These are phyloP conservation scores for Blastomyces parvus DNA, from an alignment of 2,329 filamentous ascomycete genomes.

Conservation along the genomic window DNA sequence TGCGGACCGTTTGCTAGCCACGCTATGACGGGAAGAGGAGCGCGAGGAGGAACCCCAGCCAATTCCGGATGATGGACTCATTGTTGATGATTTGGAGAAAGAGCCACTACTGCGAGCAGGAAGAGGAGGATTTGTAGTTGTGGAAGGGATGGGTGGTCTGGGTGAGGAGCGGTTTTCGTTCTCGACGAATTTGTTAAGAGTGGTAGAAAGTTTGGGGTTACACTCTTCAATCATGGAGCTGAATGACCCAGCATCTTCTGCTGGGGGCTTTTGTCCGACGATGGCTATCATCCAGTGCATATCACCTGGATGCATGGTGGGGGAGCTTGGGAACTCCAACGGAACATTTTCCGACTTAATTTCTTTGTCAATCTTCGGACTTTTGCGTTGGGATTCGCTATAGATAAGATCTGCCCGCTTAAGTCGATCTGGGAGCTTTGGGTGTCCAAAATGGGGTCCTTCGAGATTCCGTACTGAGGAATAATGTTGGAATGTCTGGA, in stretches of 20 bases:
- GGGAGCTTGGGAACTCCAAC: slow-evolving; percentile 28
- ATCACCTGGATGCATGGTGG: slow-evolving; percentile 29
- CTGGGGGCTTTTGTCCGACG: slow-evolving; percentile 43
- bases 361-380: slow-evolving; percentile 15
- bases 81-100: slow-evolving; percentile 18
- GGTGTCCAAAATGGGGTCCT: slow-evolving; percentile 50
- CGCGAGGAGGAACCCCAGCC: slow-evolving; percentile 30
- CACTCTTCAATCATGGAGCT: slow-evolving; percentile 44
- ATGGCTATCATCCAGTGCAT: slow-evolving; percentile 47
- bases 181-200: slow-evolving; percentile 45
- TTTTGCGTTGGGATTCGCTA: slow-evolving; percentile 16
- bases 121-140: not conserved
- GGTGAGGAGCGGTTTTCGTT: slow-evolving; percentile 17
- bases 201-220: slow-evolving; percentile 45
- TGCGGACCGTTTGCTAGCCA: slow-evolving; percentile 32
- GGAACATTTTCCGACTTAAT: slow-evolving; percentile 28
- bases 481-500: slow-evolving; percentile 55
- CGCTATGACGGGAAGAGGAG: slow-evolving; percentile 35
- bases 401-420: slow-evolving; percentile 7
- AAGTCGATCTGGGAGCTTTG: slow-evolving; percentile 33
- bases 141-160: not conserved
- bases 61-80: slow-evolving; percentile 23
- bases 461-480: slow-evolving; percentile 54
- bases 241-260: slow-evolving; percentile 43
- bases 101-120: slow-evolving; percentile 1